Evolutionary conservation across 345 rosid species (phyloP), one percentile per base, ranked within the genome.

Genomic region (Populus pruinosa): DNA sequence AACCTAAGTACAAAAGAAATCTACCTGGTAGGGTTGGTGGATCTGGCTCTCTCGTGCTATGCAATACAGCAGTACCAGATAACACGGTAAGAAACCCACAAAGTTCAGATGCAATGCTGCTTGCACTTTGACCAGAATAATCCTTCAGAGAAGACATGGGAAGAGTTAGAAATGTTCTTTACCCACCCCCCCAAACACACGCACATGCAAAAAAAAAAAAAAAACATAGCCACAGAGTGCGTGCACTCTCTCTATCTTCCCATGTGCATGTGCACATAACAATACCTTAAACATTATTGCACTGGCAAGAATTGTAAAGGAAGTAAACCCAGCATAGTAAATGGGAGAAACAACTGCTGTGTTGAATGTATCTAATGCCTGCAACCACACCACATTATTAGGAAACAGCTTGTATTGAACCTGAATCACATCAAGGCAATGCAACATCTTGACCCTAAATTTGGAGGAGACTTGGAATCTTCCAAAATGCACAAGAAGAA

Each of bases 271-370:
- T 39, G 12, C 23, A 31, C 38, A 47, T 10, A 13, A 35, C 25
- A 29, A 76, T 91, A 91, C 96, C 96, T 91, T 90, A 66, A 91
- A 91, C 94, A 91, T 91, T 79, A 91, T 90, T 59, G 90, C 96
- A 76, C 96, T 91, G 21, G 96, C 94, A 17, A 91, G 74, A 55
- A 91, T 91, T 31, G 96, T 91, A 72, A 91, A 87, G 35, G 96
- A 85, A 18, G 96, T 91, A 79, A 90, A 91, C 90, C 86, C 71
- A 73, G 96, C 96, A 80, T 87, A 91, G 78, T 91, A 91, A 53
- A 90, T 90, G 23, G 96, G 93, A 79, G 96, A 91, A 80, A 91
- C 96, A 69, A 89, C 69, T 27, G 94, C 85, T 5, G 96, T 88
- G 83, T 92, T 92, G 87, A 90, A 92, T 21, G 87, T 89, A 80